Conservation (phyloP, 257 asterid genomes). For the Solanum virginianum region DNA sequence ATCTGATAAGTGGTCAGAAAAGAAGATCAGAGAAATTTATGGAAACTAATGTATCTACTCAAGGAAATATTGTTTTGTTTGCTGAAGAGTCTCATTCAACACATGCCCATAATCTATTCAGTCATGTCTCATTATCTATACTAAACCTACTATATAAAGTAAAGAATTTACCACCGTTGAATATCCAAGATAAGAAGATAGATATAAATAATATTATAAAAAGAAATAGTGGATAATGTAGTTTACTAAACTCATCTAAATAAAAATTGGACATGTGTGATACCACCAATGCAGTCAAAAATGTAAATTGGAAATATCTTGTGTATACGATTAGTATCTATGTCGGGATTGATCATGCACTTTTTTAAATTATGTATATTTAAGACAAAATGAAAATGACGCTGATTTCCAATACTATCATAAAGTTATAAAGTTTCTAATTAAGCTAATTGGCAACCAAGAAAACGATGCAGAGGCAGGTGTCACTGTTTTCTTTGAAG, state of each 20-base stretch:
- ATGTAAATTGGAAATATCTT: neutral
- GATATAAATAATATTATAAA: neutral
- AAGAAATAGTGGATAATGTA: neutral
- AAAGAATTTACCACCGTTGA: neutral
- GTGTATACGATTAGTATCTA: neutral
- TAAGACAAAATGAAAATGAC: neutral
- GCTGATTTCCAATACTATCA: neutral
- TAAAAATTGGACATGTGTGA: neutral
- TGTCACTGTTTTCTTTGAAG: neutral
- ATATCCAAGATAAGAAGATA: neutral
- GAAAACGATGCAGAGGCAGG: neutral
- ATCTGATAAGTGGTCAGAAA: neutral
- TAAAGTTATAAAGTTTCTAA: neutral
- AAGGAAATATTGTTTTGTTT: neutral
- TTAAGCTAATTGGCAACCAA: neutral
- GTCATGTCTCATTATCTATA: neutral
- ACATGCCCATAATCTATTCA: neutral
- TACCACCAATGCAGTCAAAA: neutral
- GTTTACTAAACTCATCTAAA: neutral
- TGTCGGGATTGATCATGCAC: neutral
- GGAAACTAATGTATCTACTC: neutral
- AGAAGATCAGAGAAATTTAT: neutral
- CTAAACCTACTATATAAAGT: neutral
- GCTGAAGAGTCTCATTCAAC: neutral
- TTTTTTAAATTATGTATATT: neutral